Evolutionary conservation across 1,284 basidiomycete genomes (phyloP).

Genomic region (Tremellales sp.): DNA sequence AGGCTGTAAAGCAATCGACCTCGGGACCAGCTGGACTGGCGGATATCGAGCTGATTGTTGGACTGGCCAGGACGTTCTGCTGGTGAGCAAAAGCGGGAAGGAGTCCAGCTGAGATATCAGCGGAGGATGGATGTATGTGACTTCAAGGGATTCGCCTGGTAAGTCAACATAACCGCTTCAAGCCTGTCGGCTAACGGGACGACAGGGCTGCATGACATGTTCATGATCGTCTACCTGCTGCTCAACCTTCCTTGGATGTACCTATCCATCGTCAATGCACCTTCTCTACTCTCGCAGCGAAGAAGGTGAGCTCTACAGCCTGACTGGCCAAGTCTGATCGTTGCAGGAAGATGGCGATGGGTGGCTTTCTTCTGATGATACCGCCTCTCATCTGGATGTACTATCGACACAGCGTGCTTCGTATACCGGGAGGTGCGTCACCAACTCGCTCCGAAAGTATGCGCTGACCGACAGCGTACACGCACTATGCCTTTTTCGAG

Average conservation of each 20-base stretch:
- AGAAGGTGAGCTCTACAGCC: conserved; percentile 52
- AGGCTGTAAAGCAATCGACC: conserved; percentile 2
- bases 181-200: background rate
- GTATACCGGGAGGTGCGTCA: conserved; percentile 69
- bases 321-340: background rate
- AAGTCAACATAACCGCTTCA: conserved; percentile 7
- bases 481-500: conserved; percentile 77
- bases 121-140: conserved; percentile 85
- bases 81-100: conserved; percentile 51
- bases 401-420: conserved; percentile 73
- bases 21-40: conserved; percentile 47
- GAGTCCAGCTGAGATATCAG: conserved; percentile 3
- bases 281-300: conserved; percentile 26
- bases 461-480: conserved; percentile 62
- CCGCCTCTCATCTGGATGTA: conserved; percentile 78
- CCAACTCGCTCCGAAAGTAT: conserved; percentile 5
- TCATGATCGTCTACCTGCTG: conserved; percentile 81
- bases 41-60: conserved; percentile 59
- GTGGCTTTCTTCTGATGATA: conserved; percentile 62
- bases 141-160: conserved; percentile 51
- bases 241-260: conserved; percentile 85
- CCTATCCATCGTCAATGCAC: conserved; percentile 55
- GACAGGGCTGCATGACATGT: conserved; percentile 71
- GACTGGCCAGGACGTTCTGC: conserved; percentile 70
- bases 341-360: conserved; percentile 15